Evolutionary conservation across 352 stramenopile genomes (phyloP).

Genomic region (Pythium plurisporium): DNA sequence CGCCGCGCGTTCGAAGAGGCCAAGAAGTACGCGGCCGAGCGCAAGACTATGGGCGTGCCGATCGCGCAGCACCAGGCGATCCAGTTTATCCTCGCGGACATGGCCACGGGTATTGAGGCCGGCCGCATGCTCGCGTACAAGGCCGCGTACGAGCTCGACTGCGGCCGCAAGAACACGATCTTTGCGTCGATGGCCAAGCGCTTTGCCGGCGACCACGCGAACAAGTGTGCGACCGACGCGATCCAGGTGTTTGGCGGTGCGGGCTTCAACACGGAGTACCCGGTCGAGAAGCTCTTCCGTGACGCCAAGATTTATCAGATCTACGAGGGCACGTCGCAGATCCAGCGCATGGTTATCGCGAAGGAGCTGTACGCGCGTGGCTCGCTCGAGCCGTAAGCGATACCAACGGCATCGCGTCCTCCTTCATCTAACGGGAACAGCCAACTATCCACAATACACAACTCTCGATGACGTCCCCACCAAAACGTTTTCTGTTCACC

Average conservation of each 20-base stretch:
- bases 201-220: conserved; percentile 84
- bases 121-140: conserved; percentile 84
- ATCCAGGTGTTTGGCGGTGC: conserved; percentile 90
- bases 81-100: conserved; percentile 89
- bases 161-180: conserved; percentile 86
- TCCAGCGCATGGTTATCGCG: conserved; percentile 89
- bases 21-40: conserved; percentile 79
- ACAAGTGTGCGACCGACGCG: conserved; percentile 82
- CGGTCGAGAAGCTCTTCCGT: conserved; percentile 91
- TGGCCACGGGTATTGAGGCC: conserved; percentile 88
- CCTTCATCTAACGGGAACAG: too few species aligned
- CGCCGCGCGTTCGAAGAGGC: conserved; percentile 88
- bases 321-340: conserved; percentile 91
- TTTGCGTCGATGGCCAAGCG: conserved; percentile 90
- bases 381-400: conserved; percentile 55
- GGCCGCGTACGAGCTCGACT: conserved; percentile 87
- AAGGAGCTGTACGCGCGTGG: conserved; percentile 81
- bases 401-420: too few species aligned
- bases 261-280: conserved; percentile 91
- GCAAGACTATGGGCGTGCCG: conserved; percentile 84
- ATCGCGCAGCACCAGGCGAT: conserved; percentile 88
- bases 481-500: background rate
- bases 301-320: conserved; percentile 92
- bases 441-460: too few species aligned
- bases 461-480: too few species aligned